Conservation (phyloP, 1,284 basidiomycete species). For the Leucoagaricus sp. region DNA sequence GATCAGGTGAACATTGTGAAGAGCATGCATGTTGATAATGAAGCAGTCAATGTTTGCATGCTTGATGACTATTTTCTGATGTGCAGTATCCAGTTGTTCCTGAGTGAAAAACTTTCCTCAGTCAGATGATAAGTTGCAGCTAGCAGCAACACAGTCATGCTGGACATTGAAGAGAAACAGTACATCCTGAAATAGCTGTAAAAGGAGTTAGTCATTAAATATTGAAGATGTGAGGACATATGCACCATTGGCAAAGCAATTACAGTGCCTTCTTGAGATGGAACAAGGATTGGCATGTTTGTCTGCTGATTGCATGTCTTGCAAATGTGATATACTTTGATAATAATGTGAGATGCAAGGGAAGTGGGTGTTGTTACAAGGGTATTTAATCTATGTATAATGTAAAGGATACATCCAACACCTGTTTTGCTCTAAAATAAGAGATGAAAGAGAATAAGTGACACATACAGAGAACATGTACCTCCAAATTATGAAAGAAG, state of each 20-base stretch:
- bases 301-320: neutral
- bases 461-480: no score
- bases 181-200: neutral
- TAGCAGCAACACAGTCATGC: neutral
- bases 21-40: neutral
- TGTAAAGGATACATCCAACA: neutral
- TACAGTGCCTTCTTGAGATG: neutral
- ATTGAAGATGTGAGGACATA: neutral
- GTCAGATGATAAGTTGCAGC: neutral
- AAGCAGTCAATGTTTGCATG: neutral
- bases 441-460: no score
- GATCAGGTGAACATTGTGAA: neutral
- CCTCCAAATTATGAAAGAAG: neutral
- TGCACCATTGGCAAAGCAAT: neutral
- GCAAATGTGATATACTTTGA: neutral
- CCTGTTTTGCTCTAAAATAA: neutral
- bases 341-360: neutral
- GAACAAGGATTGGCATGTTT: neutral
- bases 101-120: neutral
- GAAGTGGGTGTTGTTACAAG: neutral
- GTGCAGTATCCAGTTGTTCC: neutral
- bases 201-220: neutral
- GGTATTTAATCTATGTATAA: no score
- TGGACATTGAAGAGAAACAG: neutral
- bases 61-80: neutral